Conservation (phyloP, 345 rosid species). For the Moringa oleifera region DNA sequence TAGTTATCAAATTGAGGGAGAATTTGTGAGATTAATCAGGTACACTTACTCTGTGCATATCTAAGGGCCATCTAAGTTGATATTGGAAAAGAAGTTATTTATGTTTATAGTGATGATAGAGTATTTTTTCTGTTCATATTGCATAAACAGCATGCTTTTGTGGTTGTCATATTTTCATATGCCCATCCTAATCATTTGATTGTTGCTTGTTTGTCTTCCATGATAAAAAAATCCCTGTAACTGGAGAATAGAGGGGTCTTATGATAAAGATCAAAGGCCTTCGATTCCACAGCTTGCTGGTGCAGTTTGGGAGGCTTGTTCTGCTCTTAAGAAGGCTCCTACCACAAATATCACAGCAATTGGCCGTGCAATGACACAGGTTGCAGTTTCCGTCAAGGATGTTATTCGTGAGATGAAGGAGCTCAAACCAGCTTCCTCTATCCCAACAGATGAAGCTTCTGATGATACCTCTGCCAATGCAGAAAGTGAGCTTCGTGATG, state of each 20-base stretch:
- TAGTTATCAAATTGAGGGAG: too few species aligned
- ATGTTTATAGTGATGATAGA: too few species aligned
- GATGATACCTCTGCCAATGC: conserved; percentile 19
- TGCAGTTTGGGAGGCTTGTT: conserved; percentile 84
- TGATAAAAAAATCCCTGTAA: conserved; percentile 1
- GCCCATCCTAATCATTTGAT: background rate
- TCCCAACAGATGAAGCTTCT: conserved; percentile 29
- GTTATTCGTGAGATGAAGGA: conserved; percentile 96
- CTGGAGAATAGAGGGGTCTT: conserved; percentile 40
- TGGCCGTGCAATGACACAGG: conserved; percentile 78
- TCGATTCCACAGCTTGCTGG: conserved; percentile 65
- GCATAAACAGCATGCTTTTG: background rate
- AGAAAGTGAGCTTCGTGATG: conserved; percentile 18
- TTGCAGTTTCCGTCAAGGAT: conserved; percentile 86
- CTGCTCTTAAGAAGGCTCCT: conserved; percentile 76
- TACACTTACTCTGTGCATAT: too few species aligned
- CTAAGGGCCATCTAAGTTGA: too few species aligned
- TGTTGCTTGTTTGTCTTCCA: background rate
- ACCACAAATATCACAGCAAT: conserved; percentile 67
- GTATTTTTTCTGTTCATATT: too few species aligned
- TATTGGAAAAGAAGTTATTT: background rate
- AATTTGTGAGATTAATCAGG: too few species aligned
- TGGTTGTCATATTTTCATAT: background rate
- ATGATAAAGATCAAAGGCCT: conserved; percentile 33
- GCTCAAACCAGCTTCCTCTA: conserved; percentile 55